Evolutionary conservation across 768 basidiomycete genomes (phyloP).

Genomic region (Rhizopogon vesiculosus): DNA sequence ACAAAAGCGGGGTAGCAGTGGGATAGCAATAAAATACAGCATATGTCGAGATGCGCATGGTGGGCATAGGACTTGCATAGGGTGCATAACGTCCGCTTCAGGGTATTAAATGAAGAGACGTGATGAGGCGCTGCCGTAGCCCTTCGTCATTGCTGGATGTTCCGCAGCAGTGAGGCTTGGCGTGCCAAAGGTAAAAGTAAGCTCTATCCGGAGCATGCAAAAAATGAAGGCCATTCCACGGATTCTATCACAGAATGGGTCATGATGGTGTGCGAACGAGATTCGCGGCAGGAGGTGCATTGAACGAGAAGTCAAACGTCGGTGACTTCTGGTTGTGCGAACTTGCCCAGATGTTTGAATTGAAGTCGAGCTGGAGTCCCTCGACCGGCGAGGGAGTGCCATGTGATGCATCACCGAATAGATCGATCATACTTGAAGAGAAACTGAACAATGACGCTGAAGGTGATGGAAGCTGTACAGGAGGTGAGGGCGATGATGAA

Average conservation of each 20-base stretch:
- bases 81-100: background rate
- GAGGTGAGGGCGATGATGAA: background rate
- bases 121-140: background rate
- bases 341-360: background rate
- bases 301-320: background rate
- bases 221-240: background rate
- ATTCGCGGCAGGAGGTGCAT: background rate
- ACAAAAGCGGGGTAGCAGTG: background rate
- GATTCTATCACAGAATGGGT: background rate
- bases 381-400: background rate
- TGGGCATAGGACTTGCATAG: background rate
- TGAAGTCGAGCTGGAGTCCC: conserved; percentile 4
- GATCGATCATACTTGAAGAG: conserved; percentile 1
- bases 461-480: background rate
- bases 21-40: background rate
- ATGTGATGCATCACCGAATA: background rate
- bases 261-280: background rate
- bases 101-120: background rate
- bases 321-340: background rate
- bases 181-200: conserved; percentile 1
- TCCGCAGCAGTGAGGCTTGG: conserved; percentile 4
- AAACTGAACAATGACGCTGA: background rate
- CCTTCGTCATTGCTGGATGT: background rate
- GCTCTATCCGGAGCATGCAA: background rate
- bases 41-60: background rate